These are phyloP conservation scores for Syncephalis fuscata DNA, from an alignment of 371 early-diverging fungal genomes.

Conservation along the genomic window DNA sequence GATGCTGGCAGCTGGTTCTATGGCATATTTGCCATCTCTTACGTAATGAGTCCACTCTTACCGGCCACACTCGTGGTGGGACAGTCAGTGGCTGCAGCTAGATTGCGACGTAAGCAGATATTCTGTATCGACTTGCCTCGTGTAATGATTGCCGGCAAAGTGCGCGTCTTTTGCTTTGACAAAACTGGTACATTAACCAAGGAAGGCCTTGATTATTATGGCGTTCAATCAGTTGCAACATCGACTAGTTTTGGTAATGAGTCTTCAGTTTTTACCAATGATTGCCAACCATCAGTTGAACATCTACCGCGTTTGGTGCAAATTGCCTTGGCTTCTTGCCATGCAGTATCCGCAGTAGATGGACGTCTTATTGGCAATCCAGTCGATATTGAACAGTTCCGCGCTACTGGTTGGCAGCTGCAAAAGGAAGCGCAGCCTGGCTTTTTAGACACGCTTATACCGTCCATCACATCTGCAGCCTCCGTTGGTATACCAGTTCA, in stretches of 20 bases:
- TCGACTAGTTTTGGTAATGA: neutral
- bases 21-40: slow-evolving; percentile 52
- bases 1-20: slow-evolving; percentile 45
- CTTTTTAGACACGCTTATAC: neutral
- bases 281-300: neutral
- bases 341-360: slow-evolving; percentile 55
- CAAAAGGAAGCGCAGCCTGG: too few species aligned
- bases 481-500: slow-evolving; percentile 9
- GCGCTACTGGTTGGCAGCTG: slow-evolving; percentile 32
- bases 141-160: slow-evolving; percentile 36
- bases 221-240: neutral
- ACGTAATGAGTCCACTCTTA: slow-evolving; percentile 36
- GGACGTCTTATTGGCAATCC: slow-evolving; percentile 71
- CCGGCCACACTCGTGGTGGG: slow-evolving; percentile 80
- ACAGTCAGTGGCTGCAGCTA: slow-evolving; percentile 63
- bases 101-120: slow-evolving; percentile 37
- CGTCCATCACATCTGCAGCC: slow-evolving; percentile 6
- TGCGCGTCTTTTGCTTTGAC: slow-evolving; percentile 89
- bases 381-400: slow-evolving; percentile 87
- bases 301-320: slow-evolving; percentile 1
- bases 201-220: slow-evolving; percentile 6
- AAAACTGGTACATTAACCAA: slow-evolving; percentile 67
- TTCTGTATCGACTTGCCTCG: slow-evolving; percentile 59
- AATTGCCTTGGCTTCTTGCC: slow-evolving; percentile 44
- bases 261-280: neutral